Base-by-base conservation (phyloP, 108 stramenopile genomes). In the Pseudonitzschia multistriata region DNA sequence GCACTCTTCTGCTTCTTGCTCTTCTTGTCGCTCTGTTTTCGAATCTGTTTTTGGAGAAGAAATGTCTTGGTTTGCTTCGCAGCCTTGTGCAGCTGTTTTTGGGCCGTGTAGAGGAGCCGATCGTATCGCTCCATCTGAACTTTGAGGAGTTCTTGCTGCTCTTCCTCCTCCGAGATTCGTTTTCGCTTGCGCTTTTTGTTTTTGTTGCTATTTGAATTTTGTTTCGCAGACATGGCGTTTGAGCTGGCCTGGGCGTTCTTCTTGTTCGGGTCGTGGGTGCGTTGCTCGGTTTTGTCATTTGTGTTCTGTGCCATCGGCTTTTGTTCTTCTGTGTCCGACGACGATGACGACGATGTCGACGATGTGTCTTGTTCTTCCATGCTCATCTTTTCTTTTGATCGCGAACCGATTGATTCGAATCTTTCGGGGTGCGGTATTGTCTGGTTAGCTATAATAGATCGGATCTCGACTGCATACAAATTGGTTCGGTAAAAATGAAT, bases 1-100 rank as follows among this genome's bases (percentile, higher is more conserved):
- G 60, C 56, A 28, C 6, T 73, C 48, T 39, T 83, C 65, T 47
- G 6, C 8, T 37, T 37, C 6, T 5, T 37, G 5, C 8, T 37
- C 37, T 5, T 45, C 42, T 45, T 45, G 42, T 45, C 11, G 42
- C 17, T 13, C 85, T 80, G 19, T 83, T 74, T 48, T 19, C 84
- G 79, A 34, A 83, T 83, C 42, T 83, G 77, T 68, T 86, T 86
- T 70, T 89, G 88, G 39, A 81, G 68, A 50, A 84, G 70, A 69
- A 89, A 85, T 22, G 85, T 78, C 62, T 78, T 84, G 31, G 84
- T 83, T 21, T 77, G 69, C 72, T 89, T 89, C 49, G 77, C 85
- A 62, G 84, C 76, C 73, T 76, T 89, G 37, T 73, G 75, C 33
- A 89, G 45, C 42, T 74, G 70, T 59, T 89, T 89, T 0, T 70